phyloP scores from a whole-genome alignment of 345 rosid species.

The Eucalyptus microcorys region DNA sequence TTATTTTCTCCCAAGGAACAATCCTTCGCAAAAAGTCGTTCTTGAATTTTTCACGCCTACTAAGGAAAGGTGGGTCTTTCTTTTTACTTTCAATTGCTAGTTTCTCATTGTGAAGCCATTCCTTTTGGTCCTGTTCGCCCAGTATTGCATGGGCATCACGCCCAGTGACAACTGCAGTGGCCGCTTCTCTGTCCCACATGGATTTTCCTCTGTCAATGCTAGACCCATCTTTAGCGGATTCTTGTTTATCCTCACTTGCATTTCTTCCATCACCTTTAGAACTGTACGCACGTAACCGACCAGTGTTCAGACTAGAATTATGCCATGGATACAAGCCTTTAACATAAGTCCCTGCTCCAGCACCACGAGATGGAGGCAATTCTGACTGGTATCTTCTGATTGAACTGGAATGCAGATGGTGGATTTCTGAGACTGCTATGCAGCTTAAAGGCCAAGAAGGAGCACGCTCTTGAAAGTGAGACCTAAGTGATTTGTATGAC shows the following conservation, averaged over 20 bases:
- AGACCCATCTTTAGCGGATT: conserved; percentile 32
- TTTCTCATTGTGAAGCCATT: conserved; percentile 83
- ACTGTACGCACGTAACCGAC: conserved; percentile 49
- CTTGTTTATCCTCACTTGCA: conserved; percentile 58
- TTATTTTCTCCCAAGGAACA: conserved; percentile 87
- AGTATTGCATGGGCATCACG: conserved; percentile 59
- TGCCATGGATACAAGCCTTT: background rate
- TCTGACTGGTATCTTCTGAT: conserved; percentile 16
- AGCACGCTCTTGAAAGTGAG: conserved; percentile 15
- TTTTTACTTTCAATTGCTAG: conserved; percentile 60
- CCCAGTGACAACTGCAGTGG: conserved; percentile 11
- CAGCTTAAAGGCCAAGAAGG: conserved; percentile 13
- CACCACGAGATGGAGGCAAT: conserved; percentile 9
- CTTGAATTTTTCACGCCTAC: conserved; percentile 68
- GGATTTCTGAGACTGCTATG: conserved; percentile 3
- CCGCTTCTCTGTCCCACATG: conserved; percentile 12
- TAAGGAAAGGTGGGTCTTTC: conserved; percentile 69
- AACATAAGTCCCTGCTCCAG: conserved; percentile 3
- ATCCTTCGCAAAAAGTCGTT: conserved; percentile 66
- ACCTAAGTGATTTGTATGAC: conserved; percentile 30
- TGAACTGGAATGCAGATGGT: conserved; percentile 6
- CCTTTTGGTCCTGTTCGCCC: conserved; percentile 91
- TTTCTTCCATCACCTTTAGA: conserved; percentile 82
- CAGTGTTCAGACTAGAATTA: conserved; percentile 6
- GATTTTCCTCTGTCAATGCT: conserved; percentile 32